Conservation (phyloP, 495 filamentous ascomycete genomes). For the Penicillium alfredii region DNA sequence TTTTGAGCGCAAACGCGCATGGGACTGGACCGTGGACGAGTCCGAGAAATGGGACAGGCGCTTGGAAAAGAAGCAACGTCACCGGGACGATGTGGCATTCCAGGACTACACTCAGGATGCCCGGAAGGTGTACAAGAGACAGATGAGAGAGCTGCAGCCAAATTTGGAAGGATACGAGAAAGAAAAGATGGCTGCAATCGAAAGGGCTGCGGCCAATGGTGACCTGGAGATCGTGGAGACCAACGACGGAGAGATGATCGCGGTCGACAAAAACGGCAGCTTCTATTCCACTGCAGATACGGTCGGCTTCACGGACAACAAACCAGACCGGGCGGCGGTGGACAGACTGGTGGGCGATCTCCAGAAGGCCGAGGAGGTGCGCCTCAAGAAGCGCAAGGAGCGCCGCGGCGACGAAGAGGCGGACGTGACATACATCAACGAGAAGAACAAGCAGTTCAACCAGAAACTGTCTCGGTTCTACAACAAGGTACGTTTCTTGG, state of each 20-base stretch:
- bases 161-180: conserved; percentile 78
- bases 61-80: conserved; percentile 75
- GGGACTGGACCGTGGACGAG: conserved; percentile 97
- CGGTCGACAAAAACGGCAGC: conserved; percentile 80
- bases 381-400: conserved; percentile 78
- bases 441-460: conserved; percentile 99
- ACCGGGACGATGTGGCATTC: conserved; percentile 82
- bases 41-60: conserved; percentile 89
- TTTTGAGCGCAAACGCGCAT: conserved; percentile 95
- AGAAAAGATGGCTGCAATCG: conserved; percentile 76
- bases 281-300: conserved; percentile 86
- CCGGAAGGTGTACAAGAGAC: conserved; percentile 87
- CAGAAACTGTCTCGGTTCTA: conserved; percentile 93
- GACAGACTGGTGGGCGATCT: conserved; percentile 83
- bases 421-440: conserved; percentile 98
- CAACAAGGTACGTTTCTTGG: conserved; percentile 62
- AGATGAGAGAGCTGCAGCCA: conserved; percentile 63
- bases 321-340: conserved; percentile 82
- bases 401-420: conserved; percentile 69
- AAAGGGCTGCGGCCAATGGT: conserved; percentile 72
- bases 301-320: conserved; percentile 74
- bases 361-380: conserved; percentile 78
- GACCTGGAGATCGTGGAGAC: conserved; percentile 90
- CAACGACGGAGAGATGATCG: conserved; percentile 87
- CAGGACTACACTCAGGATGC: conserved; percentile 83